These are phyloP conservation scores for Oryza coarctata DNA, from an alignment of 176 grass and related monocot species.

Conservation along the genomic window DNA sequence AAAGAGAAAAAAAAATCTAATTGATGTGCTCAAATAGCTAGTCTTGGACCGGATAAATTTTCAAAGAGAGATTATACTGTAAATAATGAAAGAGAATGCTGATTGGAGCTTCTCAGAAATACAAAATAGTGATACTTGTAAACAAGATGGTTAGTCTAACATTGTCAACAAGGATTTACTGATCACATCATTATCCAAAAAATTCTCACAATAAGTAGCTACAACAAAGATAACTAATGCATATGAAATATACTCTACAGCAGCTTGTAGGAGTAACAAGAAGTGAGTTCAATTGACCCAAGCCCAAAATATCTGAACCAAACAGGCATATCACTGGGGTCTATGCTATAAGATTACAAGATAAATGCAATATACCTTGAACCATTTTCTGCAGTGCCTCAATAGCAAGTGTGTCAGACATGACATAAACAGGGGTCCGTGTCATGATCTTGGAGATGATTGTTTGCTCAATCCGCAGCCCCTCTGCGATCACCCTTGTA, in stretches of 20 bases:
- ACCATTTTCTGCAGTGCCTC: slow-evolving; percentile 98
- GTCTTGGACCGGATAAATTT: neutral
- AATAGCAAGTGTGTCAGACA: slow-evolving; percentile 70
- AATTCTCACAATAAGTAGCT: neutral
- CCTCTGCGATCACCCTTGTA: slow-evolving; percentile 79
- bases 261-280: neutral
- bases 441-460: slow-evolving; percentile 95
- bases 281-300: neutral
- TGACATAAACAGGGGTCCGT: slow-evolving; percentile 68
- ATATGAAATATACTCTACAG: neutral
- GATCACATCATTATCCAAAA: neutral
- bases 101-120: neutral
- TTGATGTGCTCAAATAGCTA: neutral
- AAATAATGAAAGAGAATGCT: neutral
- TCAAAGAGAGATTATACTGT: no score
- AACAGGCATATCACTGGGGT: neutral
- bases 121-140: neutral
- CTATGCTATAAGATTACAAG: neutral
- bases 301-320: neutral
- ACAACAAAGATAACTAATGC: neutral
- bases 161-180: neutral
- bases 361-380: slow-evolving; percentile 52
- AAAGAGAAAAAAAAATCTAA: neutral
- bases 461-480: slow-evolving; percentile 81
- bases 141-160: neutral